These are phyloP conservation scores for Saccharomycopsis fodiens DNA, from an alignment of 805 yeast genomes.

Conservation along the genomic window DNA sequence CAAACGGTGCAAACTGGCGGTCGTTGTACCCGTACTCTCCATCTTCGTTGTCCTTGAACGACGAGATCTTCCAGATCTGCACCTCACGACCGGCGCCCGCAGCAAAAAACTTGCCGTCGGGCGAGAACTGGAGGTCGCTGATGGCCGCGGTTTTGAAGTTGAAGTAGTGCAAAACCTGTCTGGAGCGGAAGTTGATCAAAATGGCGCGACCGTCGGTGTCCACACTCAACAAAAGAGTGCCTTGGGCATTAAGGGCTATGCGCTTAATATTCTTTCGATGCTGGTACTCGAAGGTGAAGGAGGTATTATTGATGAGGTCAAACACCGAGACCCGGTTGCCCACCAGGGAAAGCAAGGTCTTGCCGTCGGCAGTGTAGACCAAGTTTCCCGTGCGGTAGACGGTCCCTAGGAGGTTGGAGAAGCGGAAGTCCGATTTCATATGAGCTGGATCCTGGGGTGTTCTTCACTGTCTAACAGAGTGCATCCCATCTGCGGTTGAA, in stretches of 20 bases:
- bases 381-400: conserved; percentile 93
- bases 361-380: conserved; percentile 80
- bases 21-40: conserved; percentile 46
- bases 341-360: conserved; percentile 77
- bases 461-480: too few species aligned
- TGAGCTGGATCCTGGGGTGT: not conserved
- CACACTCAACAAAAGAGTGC: conserved; percentile 69
- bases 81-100: conserved; percentile 73
- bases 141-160: conserved; percentile 74
- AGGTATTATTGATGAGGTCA: conserved; percentile 74
- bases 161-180: conserved; percentile 88
- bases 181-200: conserved; percentile 72
- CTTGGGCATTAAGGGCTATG: conserved; percentile 77
- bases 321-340: conserved; percentile 89
- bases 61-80: conserved; percentile 91
- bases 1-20: conserved; percentile 93
- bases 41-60: conserved; percentile 20
- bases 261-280: conserved; percentile 78
- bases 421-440: conserved; percentile 86
- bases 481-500: too few species aligned
- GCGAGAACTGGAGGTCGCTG: conserved; percentile 69
- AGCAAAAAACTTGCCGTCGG: conserved; percentile 84
- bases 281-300: conserved; percentile 87
- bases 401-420: conserved; percentile 86
- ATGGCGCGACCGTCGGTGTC: conserved; percentile 94